These are phyloP conservation scores for Rhexocercosporidium sp. DNA, from an alignment of 2,329 filamentous ascomycete species.

Conservation along the genomic window DNA sequence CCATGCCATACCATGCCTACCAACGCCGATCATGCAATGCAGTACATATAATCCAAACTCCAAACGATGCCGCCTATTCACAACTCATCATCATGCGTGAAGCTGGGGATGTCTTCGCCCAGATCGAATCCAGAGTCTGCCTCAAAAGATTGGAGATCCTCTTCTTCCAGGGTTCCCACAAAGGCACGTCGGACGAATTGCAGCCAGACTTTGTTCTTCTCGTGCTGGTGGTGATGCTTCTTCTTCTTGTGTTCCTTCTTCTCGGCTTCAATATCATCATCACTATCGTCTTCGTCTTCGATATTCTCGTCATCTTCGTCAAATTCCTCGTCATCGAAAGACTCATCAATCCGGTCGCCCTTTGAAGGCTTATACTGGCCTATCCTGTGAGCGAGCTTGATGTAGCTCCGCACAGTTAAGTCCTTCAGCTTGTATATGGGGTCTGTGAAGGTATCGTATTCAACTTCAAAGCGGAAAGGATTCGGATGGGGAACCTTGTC, in stretches of 20 bases:
- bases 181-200: slow-evolving; percentile 81
- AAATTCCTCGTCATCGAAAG: slow-evolving; percentile 26
- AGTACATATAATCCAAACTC: slow-evolving; percentile 13
- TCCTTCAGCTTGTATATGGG: slow-evolving; percentile 76
- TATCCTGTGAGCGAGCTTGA: slow-evolving; percentile 81
- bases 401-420: slow-evolving; percentile 80
- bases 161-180: slow-evolving; percentile 70
- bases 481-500: slow-evolving; percentile 61
- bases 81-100: slow-evolving; percentile 18
- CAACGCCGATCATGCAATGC: slow-evolving; percentile 16
- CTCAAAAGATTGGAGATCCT: slow-evolving; percentile 58
- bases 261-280: slow-evolving; percentile 37
- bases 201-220: slow-evolving; percentile 74
- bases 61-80: slow-evolving; percentile 18
- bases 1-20: slow-evolving; percentile 47
- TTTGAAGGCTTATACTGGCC: slow-evolving; percentile 55
- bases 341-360: slow-evolving; percentile 37
- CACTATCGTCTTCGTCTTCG: slow-evolving; percentile 33
- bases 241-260: slow-evolving; percentile 50
- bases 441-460: slow-evolving; percentile 86
- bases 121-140: neutral
- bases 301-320: slow-evolving; percentile 36
- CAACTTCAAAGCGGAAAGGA: slow-evolving; percentile 76
- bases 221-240: slow-evolving; percentile 58
- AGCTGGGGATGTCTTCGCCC: neutral